Evolutionary conservation across 1,284 basidiomycete species (phyloP).

Genomic region (Leccinum laetum): DNA sequence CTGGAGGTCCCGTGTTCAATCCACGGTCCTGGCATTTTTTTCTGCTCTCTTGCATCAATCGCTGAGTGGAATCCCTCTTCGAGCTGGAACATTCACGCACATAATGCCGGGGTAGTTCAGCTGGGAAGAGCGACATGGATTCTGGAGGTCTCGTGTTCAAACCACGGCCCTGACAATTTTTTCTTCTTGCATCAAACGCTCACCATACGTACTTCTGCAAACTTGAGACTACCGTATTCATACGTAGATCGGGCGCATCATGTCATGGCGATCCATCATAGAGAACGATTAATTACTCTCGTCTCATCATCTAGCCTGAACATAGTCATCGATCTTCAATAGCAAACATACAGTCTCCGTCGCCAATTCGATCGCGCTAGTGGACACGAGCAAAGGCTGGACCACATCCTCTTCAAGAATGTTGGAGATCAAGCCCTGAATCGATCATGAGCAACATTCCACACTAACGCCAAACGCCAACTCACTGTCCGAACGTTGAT

Average conservation of each 20-base stretch:
- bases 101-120: too few species aligned
- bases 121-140: neutral
- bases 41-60: too few species aligned
- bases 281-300: neutral
- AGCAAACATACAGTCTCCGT: constrained; percentile 98
- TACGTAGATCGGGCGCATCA: neutral
- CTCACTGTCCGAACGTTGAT: constrained; percentile 96
- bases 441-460: constrained; percentile 8
- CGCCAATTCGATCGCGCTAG: constrained; percentile 92
- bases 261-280: neutral
- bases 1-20: constrained; percentile 61
- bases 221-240: neutral
- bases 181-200: neutral
- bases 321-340: constrained; percentile 97
- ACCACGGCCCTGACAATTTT: constrained; percentile 49
- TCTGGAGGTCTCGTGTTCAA: constrained; percentile 61
- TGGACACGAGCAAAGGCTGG: constrained; percentile 95
- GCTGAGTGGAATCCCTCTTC: too few species aligned
- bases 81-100: neutral
- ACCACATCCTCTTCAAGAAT: constrained; percentile 98
- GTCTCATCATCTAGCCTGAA: constrained; percentile 62
- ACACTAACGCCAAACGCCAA: constrained; percentile 5
- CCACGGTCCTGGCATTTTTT: constrained; percentile 49
- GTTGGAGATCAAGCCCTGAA: constrained; percentile 91
- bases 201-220: neutral